Base-by-base conservation (phyloP, 73 alveolate genomes). In the Paramecium tetraurelia region DNA sequence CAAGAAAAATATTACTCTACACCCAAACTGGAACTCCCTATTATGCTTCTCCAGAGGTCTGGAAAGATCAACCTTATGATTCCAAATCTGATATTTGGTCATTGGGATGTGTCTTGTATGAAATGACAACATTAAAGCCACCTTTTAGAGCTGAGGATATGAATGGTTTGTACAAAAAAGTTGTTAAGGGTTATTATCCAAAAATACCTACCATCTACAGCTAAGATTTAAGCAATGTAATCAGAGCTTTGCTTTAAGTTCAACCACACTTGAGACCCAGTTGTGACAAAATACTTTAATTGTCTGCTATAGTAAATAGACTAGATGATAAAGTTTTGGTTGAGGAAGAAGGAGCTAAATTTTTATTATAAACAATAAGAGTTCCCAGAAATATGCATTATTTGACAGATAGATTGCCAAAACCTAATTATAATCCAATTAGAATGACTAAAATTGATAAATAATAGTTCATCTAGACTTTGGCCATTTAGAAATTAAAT, bases 11-110 rank as follows among this genome's bases (percentile, higher is more conserved):
- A 6, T 77, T 97, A 27, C 93, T 94, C 27, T 96, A 97, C 80
- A 98, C 99, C 1, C 95, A 97, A 92, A 98, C 99, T 21, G 99
- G 99, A 1, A 98, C 99, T 1, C 99, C 99, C 21, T 98, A 97
- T 85, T 98, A 98, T 94, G 99, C 99, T 6, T 92, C 98, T 40
- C 99, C 99, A 2, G 99, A 98, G 87, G 99, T 98, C 0, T 98
- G 99, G 99, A 98, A 96, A 92, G 99, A 98, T 92, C 95, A 96
- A 75, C 99, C 99, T n/a, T 98, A 98, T 94, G 98, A 97, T 57
- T 93, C 96, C 35, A 98, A 98, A 95, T 95, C 98, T 95, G 99
- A 98, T 96, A 94, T 98, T 35, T 98, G 99, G 99, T 96, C 99
- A 72, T 92, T 98, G 10, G 99, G 99, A 40, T 98, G 99, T 93